phyloP scores from a whole-genome alignment of 2,329 filamentous ascomycete species.

The Stromatinia cepivora region DNA sequence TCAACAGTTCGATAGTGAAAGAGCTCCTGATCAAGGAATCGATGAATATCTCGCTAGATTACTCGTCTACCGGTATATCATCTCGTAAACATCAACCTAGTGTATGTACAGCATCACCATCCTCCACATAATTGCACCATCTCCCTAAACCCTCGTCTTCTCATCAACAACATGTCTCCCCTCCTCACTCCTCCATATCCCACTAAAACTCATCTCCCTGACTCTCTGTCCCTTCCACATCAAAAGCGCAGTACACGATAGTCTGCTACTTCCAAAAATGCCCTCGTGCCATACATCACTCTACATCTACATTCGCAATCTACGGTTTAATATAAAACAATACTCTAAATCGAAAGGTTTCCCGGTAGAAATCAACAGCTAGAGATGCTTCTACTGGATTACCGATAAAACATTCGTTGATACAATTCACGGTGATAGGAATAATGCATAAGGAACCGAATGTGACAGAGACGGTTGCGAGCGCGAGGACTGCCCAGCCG shows the following conservation, averaged over 20 bases:
- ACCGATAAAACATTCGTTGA: constrained; percentile 13
- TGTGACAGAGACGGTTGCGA: constrained; percentile 4
- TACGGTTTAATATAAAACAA: constrained; percentile 7
- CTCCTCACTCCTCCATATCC: constrained; percentile 35
- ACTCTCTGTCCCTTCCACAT: constrained; percentile 9
- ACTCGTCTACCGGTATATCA: too few relatives aligned
- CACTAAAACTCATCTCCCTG: not conserved
- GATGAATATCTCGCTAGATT: too few relatives aligned
- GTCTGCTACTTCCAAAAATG: not conserved
- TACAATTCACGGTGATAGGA: constrained; percentile 12
- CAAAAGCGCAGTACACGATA: not conserved
- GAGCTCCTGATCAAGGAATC: too few relatives aligned
- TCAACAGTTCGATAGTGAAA: too few relatives aligned
- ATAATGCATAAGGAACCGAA: constrained; percentile 6
- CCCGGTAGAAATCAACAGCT: not conserved
- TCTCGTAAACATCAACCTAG: too few relatives aligned
- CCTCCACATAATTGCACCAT: too few relatives aligned
- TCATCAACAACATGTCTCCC: constrained; percentile 32
- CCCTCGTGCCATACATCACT: constrained; percentile 12
- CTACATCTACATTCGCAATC: constrained; percentile 2
- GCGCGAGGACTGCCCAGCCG: constrained; percentile 11
- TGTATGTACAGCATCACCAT: too few relatives aligned
- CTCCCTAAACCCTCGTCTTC: not conserved
- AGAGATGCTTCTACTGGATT: constrained; percentile 10
- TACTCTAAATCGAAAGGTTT: not conserved